phyloP scores from a whole-genome alignment of 805 yeast species.

The Wickerhamiella dianesei region DNA sequence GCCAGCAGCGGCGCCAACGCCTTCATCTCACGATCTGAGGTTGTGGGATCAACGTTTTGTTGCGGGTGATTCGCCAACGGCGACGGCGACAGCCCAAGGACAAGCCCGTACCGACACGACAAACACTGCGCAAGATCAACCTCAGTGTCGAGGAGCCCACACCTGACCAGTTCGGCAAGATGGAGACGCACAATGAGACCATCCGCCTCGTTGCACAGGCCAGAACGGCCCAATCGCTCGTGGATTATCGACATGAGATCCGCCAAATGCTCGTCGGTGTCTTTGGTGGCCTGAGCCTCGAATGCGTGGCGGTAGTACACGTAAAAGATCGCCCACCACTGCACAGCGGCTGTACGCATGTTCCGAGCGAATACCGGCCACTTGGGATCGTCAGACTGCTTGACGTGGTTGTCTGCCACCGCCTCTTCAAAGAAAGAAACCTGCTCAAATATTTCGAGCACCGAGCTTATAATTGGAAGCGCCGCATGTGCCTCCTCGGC shows the following conservation, averaged over 20 bases:
- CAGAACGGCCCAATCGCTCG: constrained; percentile 53
- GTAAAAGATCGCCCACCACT: constrained; percentile 27
- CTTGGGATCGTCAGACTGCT: constrained; percentile 21
- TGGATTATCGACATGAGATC: constrained; percentile 52
- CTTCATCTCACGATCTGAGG: constrained; percentile 46
- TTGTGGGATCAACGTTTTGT: constrained; percentile 40
- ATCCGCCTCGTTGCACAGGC: constrained; percentile 51
- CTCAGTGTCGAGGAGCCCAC: constrained; percentile 38
- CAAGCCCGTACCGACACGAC: constrained; percentile 63
- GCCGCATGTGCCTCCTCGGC: neutral
- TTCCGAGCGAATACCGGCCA: constrained; percentile 22
- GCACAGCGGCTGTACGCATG: constrained; percentile 23
- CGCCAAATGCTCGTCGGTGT: constrained; percentile 20
- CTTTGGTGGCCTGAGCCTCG: constrained; percentile 7
- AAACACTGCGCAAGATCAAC: constrained; percentile 64
- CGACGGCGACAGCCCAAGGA: constrained; percentile 22
- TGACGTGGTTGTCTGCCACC: constrained; percentile 20
- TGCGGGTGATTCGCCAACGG: constrained; percentile 18
- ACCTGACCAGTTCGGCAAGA: constrained; percentile 38
- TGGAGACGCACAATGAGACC: constrained; percentile 51
- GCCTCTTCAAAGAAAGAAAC: constrained; percentile 23
- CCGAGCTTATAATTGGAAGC: neutral
- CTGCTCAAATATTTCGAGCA: neutral
- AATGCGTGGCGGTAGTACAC: constrained; percentile 27
- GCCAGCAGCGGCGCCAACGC: constrained; percentile 36